Evolutionary conservation across 2,329 filamentous ascomycete genomes (phyloP).

Genomic region (Fusarium clavum): DNA sequence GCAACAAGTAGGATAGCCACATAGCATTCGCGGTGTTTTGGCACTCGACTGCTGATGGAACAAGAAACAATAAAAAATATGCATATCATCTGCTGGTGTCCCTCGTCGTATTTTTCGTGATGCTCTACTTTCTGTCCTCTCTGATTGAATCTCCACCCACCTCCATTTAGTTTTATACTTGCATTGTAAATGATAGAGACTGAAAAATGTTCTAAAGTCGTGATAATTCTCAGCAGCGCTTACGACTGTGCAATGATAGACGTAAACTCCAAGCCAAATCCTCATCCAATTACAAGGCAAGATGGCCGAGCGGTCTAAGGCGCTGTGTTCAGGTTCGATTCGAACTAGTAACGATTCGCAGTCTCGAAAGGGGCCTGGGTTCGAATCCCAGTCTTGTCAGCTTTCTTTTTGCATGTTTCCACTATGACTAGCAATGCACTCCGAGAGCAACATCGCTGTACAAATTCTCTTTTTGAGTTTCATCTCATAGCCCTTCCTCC

Average conservation of each 20-base stretch:
- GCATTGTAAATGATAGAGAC: neutral
- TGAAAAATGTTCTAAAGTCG: neutral
- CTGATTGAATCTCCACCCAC: no score
- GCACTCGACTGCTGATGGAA: neutral
- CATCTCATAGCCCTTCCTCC: neutral
- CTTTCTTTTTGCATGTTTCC: neutral
- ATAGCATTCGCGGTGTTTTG: no score
- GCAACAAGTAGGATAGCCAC: neutral
- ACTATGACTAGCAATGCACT: neutral
- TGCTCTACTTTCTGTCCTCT: no score
- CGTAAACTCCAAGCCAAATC: accelerated
- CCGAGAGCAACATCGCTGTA: neutral
- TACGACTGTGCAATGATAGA: neutral
- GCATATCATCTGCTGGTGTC: accelerated
- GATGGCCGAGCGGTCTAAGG: slow-evolving; percentile 8
- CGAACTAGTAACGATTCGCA: slow-evolving; percentile 5
- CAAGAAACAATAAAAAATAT: neutral
- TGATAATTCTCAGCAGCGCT: no score
- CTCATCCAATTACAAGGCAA: neutral
- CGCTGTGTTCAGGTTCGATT: slow-evolving; percentile 3
- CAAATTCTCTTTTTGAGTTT: neutral
- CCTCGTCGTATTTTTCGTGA: no score
- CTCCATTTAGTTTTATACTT: no score
- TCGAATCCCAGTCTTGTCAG: slow-evolving; percentile 9
- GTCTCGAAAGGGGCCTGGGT: slow-evolving; percentile 8